phyloP scores from a whole-genome alignment of 208 protist genomes.

The Sergeia podlipaevii region DNA sequence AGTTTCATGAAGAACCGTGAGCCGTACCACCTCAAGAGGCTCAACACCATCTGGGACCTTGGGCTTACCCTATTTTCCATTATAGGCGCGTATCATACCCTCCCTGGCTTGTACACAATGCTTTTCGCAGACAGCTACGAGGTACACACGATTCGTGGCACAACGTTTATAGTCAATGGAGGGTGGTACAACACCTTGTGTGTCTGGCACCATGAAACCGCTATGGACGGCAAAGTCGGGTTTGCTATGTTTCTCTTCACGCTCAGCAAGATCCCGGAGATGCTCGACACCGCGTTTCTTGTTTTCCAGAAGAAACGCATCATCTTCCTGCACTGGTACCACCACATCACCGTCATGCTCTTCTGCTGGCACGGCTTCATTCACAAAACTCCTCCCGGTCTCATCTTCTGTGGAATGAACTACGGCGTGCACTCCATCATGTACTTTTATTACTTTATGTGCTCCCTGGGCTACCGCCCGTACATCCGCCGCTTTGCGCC shows the following conservation, averaged over 20 bases:
- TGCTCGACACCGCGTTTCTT: slow-evolving; percentile 85
- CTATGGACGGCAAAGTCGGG: slow-evolving; percentile 22
- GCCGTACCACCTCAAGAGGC: slow-evolving; percentile 31
- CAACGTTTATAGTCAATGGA: neutral
- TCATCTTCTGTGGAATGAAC: slow-evolving; percentile 93
- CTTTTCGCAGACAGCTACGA: neutral
- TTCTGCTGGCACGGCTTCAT: slow-evolving; percentile 88
- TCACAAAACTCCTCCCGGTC: slow-evolving; percentile 34
- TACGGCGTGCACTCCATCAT: slow-evolving; percentile 93
- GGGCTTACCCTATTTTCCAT: slow-evolving; percentile 72
- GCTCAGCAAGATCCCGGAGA: slow-evolving; percentile 84
- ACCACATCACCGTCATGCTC: slow-evolving; percentile 90
- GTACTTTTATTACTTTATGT: slow-evolving; percentile 95
- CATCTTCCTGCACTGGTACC: slow-evolving; percentile 92
- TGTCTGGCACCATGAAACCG: slow-evolving; percentile 8
- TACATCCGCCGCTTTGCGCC: slow-evolving; percentile 69
- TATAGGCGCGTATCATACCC: slow-evolving; percentile 20
- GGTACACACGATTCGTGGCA: neutral
- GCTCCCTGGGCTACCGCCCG: slow-evolving; percentile 36
- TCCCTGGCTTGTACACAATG: slow-evolving; percentile 16
- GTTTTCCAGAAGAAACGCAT: slow-evolving; percentile 83
- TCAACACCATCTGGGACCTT: slow-evolving; percentile 79
- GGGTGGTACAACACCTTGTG: slow-evolving; percentile 16
- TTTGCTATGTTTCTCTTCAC: slow-evolving; percentile 61
- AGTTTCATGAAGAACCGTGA: slow-evolving; percentile 56